Base-by-base conservation (phyloP, 768 basidiomycete species). In the Gautieria morchelliformis region DNA sequence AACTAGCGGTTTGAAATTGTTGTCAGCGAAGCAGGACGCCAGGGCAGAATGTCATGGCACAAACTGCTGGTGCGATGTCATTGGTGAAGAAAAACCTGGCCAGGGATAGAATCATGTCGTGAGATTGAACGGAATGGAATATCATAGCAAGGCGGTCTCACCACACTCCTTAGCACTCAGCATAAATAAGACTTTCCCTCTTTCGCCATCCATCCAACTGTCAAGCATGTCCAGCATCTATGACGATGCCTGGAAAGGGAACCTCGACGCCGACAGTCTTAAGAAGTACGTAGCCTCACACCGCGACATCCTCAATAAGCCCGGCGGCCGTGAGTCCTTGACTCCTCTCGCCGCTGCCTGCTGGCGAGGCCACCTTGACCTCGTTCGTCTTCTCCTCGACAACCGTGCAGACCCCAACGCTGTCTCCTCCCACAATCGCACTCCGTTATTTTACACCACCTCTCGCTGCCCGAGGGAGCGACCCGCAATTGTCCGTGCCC, bases 291-390 rank as follows among this genome's bases (percentile, higher is more conserved):
- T 52, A 37, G 10, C 15, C 17, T 11, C 35, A 33, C 58, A 57
- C 41, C 55, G 22, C 24, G 14, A 32, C 5, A 54, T 52, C 45
- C 49, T 66, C 41, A 56, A 66, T 53, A 42, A 17, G 17, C 50
- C 47, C 3, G 65, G 65, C 8, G 63, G 64, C 14, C 42, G 56
- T 1, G 61, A 59, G 8, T 58, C 49, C 6, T 24, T 63, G n/a
- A 68, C 67, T 20, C 64, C 67, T 0, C 62, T 68, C 9, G 64
- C 64, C 15, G 67, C 61, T 14, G 67, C 67, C 17, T 60, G 60
- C 53, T 53, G 55, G 24, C 39, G 53, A 40, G 67, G 67, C 12
- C 64, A 62, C 54, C 63, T 65, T 24, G 63, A 63, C 19, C 44
- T 62, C 50, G 66, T 68, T 40, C 37, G 53, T 8, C 56, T 68